A percentile compares a stretch with the other conserved stretches of the same genome.
Conservation (phyloP, 2,329 filamentous ascomycete species). For the Claviceps purpurea region DNA sequence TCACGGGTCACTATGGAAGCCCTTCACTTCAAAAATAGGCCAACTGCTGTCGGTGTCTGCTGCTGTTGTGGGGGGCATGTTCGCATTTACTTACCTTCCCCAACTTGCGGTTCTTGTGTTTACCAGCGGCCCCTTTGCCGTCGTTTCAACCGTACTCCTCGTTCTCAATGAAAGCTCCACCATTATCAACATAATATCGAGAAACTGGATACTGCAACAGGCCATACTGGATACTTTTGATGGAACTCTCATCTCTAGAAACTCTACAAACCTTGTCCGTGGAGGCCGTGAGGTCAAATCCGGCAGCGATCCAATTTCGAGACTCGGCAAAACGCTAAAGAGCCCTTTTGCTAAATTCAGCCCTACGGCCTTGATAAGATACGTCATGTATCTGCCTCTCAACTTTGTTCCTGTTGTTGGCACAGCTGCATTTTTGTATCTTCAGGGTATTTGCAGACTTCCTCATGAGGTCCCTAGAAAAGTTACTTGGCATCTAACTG, state of each 20-base stretch:
- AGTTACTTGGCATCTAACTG: not conserved
- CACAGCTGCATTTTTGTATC: constrained; percentile 62
- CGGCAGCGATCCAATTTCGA: constrained; percentile 41
- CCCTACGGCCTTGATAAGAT: constrained; percentile 55
- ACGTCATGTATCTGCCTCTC: constrained; percentile 74
- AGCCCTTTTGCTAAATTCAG: constrained; percentile 43
- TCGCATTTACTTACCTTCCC: constrained; percentile 73
- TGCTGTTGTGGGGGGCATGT: constrained; percentile 67
- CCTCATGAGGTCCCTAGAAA: not conserved
- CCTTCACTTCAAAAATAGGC: constrained; percentile 39
- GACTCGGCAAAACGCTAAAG: constrained; percentile 44
- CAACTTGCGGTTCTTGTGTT: constrained; percentile 74
- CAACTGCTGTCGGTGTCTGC: constrained; percentile 57
- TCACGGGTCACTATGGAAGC: constrained; percentile 44
- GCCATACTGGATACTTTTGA: constrained; percentile 84
- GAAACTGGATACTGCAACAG: constrained; percentile 66
- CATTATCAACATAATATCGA: constrained; percentile 42
- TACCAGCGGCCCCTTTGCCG: constrained; percentile 70
- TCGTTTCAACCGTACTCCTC: constrained; percentile 57
- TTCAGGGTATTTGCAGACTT: constrained; percentile 46
- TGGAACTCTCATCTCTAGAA: constrained; percentile 44
- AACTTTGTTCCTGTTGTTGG: constrained; percentile 90
- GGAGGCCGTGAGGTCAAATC: constrained; percentile 61
- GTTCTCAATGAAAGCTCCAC: constrained; percentile 50
- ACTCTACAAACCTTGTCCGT: constrained; percentile 48